These are phyloP conservation scores for Porphyrellus sp. DNA, from an alignment of 1,284 basidiomycete species.

Conservation along the genomic window DNA sequence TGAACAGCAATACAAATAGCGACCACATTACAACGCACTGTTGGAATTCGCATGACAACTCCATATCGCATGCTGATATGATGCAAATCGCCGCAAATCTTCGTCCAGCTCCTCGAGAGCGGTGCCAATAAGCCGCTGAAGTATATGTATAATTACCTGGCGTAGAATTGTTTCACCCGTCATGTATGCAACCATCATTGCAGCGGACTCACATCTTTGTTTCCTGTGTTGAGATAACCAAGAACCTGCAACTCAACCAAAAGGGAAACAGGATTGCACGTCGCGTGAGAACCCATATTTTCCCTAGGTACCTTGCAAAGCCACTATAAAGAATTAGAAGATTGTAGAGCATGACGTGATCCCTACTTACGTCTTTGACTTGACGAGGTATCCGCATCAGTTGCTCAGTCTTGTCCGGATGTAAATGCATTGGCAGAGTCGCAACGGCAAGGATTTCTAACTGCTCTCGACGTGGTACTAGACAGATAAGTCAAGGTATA, in stretches of 20 bases:
- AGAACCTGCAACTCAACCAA: slow-evolving; percentile 28
- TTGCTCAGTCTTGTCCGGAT: slow-evolving; percentile 5
- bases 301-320: slow-evolving; percentile 7
- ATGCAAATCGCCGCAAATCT: slow-evolving; percentile 43
- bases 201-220: slow-evolving; percentile 17
- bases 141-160: slow-evolving; percentile 16
- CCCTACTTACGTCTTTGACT: slow-evolving; percentile 24
- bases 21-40: slow-evolving; percentile 26
- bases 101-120: slow-evolving; percentile 34
- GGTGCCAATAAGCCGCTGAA: slow-evolving; percentile 36
- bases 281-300: background rate
- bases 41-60: slow-evolving; percentile 37
- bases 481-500: background rate
- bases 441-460: slow-evolving; percentile 27
- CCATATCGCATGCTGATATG: slow-evolving; percentile 60
- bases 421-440: slow-evolving; percentile 21
- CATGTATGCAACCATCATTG: background rate
- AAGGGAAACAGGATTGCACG: slow-evolving; percentile 19
- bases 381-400: slow-evolving; percentile 20
- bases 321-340: slow-evolving; percentile 21
- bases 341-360: background rate
- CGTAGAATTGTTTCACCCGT: background rate
- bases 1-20: background rate
- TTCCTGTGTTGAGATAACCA: slow-evolving; percentile 16
- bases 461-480: slow-evolving; percentile 26